Evolutionary conservation across 805 yeast species (phyloP), one percentile per base, ranked within the genome.

Genomic region (Metschnikowia santaceciliae): DNA sequence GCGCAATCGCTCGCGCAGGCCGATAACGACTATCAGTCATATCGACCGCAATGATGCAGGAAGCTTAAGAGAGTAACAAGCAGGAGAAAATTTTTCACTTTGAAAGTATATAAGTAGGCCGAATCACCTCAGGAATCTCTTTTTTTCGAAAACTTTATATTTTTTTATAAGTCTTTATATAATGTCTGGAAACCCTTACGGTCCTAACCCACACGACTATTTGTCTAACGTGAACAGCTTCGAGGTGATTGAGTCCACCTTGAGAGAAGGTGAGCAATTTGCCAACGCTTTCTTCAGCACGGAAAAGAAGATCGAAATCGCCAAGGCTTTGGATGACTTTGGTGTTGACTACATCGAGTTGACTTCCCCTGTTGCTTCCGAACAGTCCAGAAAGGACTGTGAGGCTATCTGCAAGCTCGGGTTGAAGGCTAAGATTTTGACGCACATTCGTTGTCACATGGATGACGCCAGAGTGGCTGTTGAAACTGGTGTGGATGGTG

Each of bases 261-360:
- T 80, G 50, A 78, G 84, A 76, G 84, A 80, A 64, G 84, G 84
- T 61, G 84, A 80, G 64, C 84, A 80, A 63, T 80, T 80, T 57
- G 84, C 84, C 60, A 80, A 80, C 58, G 79, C 84, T n/a, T 80
- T 80, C 57, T 80, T 80, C 70, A 72, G 77, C 45, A 70, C 81
- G 40, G 83, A 80, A 50, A 79, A 71, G 66, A 80, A 80, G 66
- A 71, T 80, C 42, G 79, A 78, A 64, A 80, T 80, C 38, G 84
- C 84, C 54, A 80, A 77, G 65, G 84, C 84, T 42, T 66, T 80
- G 56, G 83, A 79, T 58, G 84, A 80, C 48, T 80, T 80, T 58
- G 84, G 84, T 32, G 83, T 79, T 32, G 84, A 80, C 61, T 80
- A 80, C 65, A 80, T 80, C 47, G 84, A 80, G 60, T 70, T 80